Percentiles rank a stretch among this genome's conserved stretches.
Conservation (phyloP, 1,139 yeast genomes). For the Nakaseomyces sp. region DNA sequence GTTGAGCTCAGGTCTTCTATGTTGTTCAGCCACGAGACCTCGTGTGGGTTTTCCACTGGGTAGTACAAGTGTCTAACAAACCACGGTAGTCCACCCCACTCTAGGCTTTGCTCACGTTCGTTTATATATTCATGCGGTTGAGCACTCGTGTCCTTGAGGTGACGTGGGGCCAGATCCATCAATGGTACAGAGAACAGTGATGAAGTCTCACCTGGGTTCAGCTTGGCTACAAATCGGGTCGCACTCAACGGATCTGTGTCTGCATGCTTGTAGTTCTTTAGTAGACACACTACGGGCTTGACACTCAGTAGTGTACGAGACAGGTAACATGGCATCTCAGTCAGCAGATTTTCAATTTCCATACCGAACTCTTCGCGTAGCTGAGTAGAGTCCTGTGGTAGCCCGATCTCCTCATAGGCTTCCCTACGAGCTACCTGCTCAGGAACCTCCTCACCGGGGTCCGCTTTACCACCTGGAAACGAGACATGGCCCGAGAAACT, state of each 20-base stretch:
- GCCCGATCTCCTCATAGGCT: constrained; percentile 78
- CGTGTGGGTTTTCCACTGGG: constrained; percentile 46
- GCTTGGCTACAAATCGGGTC: constrained; percentile 24
- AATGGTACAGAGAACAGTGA: constrained; percentile 62
- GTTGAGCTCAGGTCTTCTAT: constrained; percentile 52
- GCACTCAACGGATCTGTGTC: constrained; percentile 17
- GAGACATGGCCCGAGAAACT: constrained; percentile 84
- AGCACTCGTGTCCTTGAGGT: constrained; percentile 6
- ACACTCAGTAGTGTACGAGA: constrained; percentile 78
- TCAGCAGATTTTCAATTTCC: constrained; percentile 29
- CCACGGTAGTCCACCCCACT: constrained; percentile 71
- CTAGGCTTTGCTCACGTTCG: constrained; percentile 28
- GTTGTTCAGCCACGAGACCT: constrained; percentile 54
- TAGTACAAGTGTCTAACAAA: constrained; percentile 52
- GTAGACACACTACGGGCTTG: constrained; percentile 68
- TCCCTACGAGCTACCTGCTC: constrained; percentile 74
- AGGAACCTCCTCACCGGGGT: constrained; percentile 52
- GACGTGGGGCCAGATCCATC: constrained; percentile 40
- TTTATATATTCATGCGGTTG: constrained; percentile 31
- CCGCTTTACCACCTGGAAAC: constrained; percentile 85
- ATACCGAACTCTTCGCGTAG: constrained; percentile 43
- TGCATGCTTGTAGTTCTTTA: constrained; percentile 35
- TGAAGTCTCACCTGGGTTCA: constrained; percentile 68
- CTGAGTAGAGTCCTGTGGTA: constrained; percentile 43
- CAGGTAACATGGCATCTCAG: constrained; percentile 57